Percentiles rank a stretch among this genome's conserved stretches.
These are phyloP conservation scores for Pyrenophora teres DNA, from an alignment of 2,329 filamentous ascomycete genomes.

Conservation along the genomic window DNA sequence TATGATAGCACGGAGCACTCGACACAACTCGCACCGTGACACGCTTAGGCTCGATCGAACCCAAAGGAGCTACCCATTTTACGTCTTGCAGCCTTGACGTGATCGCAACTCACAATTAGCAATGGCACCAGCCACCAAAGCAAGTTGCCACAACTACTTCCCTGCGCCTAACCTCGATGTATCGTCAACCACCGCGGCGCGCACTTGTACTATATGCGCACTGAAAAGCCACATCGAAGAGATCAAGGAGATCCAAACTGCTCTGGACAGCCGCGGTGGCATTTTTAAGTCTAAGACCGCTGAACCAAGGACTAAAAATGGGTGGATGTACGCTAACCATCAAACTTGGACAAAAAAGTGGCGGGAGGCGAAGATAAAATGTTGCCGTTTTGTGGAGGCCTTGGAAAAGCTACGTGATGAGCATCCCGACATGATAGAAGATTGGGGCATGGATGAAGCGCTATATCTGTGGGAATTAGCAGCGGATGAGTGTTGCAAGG, in stretches of 20 bases:
- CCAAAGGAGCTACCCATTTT: too few species aligned
- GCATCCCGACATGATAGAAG: background rate
- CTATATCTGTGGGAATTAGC: conserved; percentile 11
- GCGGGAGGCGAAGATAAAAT: conserved; percentile 7
- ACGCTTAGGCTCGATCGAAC: too few species aligned
- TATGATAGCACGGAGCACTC: too few species aligned
- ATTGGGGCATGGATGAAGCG: conserved; percentile 7
- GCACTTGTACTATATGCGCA: conserved; percentile 11
- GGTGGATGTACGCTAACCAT: background rate
- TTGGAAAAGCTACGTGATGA: conserved; percentile 12
- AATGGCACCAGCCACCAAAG: background rate
- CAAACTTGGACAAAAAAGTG: conserved; percentile 1
- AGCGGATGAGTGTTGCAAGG: conserved; percentile 5
- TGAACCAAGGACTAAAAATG: background rate
- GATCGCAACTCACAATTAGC: background rate
- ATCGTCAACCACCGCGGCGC: background rate
- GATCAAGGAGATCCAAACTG: conserved; percentile 10
- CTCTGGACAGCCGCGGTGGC: conserved; percentile 14
- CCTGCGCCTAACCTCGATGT: background rate
- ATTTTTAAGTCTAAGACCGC: conserved; percentile 9
- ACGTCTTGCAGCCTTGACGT: background rate
- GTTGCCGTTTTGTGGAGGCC: conserved; percentile 4
- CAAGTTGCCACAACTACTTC: background rate
- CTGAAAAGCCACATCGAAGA: conserved; percentile 9
- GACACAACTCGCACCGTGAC: too few species aligned